phyloP scores from a whole-genome alignment of 2,329 filamentous ascomycete species.

The Diaporthe eres region DNA sequence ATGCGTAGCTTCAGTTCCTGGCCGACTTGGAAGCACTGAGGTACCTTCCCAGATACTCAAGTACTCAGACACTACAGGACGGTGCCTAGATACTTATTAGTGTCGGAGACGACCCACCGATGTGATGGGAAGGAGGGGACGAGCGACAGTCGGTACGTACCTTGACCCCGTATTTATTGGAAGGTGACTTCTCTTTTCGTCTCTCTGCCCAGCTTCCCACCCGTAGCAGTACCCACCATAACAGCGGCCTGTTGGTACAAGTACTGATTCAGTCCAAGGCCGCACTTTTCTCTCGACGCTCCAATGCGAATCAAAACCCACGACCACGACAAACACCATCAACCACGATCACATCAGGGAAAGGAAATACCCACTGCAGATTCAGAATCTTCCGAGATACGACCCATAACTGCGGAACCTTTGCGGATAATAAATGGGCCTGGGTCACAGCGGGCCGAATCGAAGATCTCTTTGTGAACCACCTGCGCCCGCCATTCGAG shows the following conservation, averaged over 20 bases:
- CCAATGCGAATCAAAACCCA: conserved; percentile 9
- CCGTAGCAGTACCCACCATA: conserved; percentile 14
- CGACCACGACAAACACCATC: conserved; percentile 4
- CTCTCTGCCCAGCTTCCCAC: conserved; percentile 14
- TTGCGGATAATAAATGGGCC: conserved; percentile 30
- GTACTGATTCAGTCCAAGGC: conserved; percentile 25
- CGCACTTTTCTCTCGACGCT: conserved; percentile 3
- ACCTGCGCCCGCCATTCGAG: background rate
- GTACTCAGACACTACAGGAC: background rate
- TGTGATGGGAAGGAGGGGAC: background rate
- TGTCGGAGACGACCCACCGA: background rate
- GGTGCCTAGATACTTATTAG: background rate
- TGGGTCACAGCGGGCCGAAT: conserved; percentile 32
- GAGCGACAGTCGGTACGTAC: conserved; percentile 1
- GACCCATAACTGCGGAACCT: conserved; percentile 17
- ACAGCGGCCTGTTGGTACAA: conserved; percentile 8
- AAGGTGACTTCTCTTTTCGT: conserved; percentile 12
- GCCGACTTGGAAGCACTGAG: background rate
- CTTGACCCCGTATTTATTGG: background rate
- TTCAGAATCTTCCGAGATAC: conserved; percentile 31
- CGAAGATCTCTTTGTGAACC: conserved; percentile 7
- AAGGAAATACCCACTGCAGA: conserved; percentile 2
- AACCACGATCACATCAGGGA: background rate
- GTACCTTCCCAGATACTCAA: background rate
- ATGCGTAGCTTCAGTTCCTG: background rate